phyloP scores from a whole-genome alignment of 2,329 filamentous ascomycete genomes.

The Aspergillus latus region DNA sequence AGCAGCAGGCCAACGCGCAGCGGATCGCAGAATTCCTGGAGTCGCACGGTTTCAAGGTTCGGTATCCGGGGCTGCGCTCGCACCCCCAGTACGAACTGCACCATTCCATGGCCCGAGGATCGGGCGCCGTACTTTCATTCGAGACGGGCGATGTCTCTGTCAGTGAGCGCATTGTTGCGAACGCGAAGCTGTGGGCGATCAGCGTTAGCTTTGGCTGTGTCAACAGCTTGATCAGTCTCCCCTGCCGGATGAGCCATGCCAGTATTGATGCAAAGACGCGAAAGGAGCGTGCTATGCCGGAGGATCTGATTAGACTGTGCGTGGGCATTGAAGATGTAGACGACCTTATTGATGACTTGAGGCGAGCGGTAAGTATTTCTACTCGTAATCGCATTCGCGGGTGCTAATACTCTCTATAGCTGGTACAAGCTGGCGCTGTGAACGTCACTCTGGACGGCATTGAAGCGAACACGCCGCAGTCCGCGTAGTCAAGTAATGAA shows the following conservation, averaged over 20 bases:
- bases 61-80: conserved; percentile 89
- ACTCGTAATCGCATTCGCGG: neutral
- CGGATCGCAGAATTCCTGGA: conserved; percentile 91
- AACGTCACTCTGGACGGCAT: conserved; percentile 82
- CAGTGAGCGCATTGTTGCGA: conserved; percentile 92
- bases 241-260: conserved; percentile 98
- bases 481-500: conserved; percentile 10
- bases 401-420: conserved; percentile 47
- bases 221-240: conserved; percentile 98
- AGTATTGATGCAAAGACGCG: conserved; percentile 96
- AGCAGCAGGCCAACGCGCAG: conserved; percentile 91
- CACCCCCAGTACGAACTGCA: conserved; percentile 97
- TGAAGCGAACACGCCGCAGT: conserved; percentile 52
- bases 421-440: conserved; percentile 93
- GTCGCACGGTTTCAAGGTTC: conserved; percentile 84
- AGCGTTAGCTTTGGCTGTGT: conserved; percentile 98
- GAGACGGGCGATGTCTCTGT: conserved; percentile 84
- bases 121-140: conserved; percentile 91
- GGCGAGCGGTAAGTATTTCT: conserved; percentile 71
- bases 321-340: conserved; percentile 93
- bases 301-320: conserved; percentile 93
- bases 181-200: conserved; percentile 87
- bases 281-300: conserved; percentile 84
- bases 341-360: conserved; percentile 90
- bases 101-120: conserved; percentile 90